Base-by-base conservation (phyloP, 2,329 filamentous ascomycete species). In the Fusarium coicis region DNA sequence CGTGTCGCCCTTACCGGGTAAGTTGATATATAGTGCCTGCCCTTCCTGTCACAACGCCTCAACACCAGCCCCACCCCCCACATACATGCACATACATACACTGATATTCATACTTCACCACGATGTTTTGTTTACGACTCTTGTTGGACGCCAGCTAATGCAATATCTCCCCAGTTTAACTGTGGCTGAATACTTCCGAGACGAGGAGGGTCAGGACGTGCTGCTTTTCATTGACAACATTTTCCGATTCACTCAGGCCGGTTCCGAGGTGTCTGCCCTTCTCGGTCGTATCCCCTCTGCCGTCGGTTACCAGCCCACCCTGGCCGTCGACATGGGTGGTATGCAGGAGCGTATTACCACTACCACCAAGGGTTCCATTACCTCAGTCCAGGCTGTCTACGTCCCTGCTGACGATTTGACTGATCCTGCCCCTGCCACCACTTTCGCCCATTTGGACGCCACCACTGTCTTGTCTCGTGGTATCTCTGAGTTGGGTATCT, bases 331-430 rank as follows among this genome's bases (percentile, higher is more conserved):
- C 88, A 98, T 98, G 95, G 95, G 95, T 95, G 87, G 87, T 84
- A 98, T 99, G 96, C 96, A 99, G 89, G 96, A 99, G 89, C 96
- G 96, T 91, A 99, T 99, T 83, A 99, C 96, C 85, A 99, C 96
- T 85, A 99, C 96, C 87, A 95, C 92, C 85, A 97, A 98, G 93
- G 96, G 96, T 84, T 98, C 96, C 84, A 99, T 99, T 87, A 99
- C 96, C 80, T 99, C 96, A 80, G 96, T 99, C 86, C 96, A 99
- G 92, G 96, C 96, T 87, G 96, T 99, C 87, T 99, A 99, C 90
- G 96, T 99, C 87, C 96, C 96, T 85, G 96, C 96, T 93, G 96
- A 99, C 87, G 96, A 99, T 93, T 93, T 99, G 94, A 99, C 96
- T 89, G 96, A 99, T 89, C 96, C 96, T 88, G 96, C 96, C 79